Conservation (phyloP, 2,329 filamentous ascomycete genomes). For the Monosporascus sp. region DNA sequence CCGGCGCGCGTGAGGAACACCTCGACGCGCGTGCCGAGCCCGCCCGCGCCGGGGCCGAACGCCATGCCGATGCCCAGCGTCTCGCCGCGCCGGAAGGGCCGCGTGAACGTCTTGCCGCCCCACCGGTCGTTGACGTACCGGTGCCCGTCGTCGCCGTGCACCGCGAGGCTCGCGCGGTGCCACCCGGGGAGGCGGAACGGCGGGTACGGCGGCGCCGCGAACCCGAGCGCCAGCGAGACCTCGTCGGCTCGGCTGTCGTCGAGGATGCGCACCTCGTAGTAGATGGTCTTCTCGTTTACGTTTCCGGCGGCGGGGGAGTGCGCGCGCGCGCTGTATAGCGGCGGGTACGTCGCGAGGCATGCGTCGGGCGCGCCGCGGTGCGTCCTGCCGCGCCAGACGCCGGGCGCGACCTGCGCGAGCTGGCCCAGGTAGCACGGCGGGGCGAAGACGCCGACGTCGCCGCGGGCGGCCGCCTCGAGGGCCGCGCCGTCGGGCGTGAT, state of each 20-base stretch:
- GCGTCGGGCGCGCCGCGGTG: conserved; percentile 48
- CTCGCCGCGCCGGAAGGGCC: conserved; percentile 58
- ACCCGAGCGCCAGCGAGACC: conserved; percentile 60
- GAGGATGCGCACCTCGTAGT: conserved; percentile 64
- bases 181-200: conserved; percentile 73
- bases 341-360: conserved; percentile 61
- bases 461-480: conserved; percentile 40
- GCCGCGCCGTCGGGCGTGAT: conserved; percentile 42
- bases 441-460: conserved; percentile 49
- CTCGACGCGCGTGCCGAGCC: conserved; percentile 40
- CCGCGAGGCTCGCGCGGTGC: conserved; percentile 68
- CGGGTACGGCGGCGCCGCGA: conserved; percentile 69
- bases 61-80: conserved; percentile 68
- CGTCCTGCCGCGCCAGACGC: conserved; percentile 46
- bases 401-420: conserved; percentile 39
- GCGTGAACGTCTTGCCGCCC: conserved; percentile 65
- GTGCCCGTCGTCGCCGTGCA: conserved; percentile 77
- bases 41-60: conserved; percentile 36
- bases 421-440: conserved; percentile 43
- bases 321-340: conserved; percentile 58
- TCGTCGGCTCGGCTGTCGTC: conserved; percentile 34
- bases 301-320: conserved; percentile 45
- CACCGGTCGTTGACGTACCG: conserved; percentile 70
- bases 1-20: conserved; percentile 71
- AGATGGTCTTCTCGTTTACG: conserved; percentile 48